Evolutionary conservation across 2,329 filamentous ascomycete species (phyloP).

Genomic region (Mariannaea sp.): DNA sequence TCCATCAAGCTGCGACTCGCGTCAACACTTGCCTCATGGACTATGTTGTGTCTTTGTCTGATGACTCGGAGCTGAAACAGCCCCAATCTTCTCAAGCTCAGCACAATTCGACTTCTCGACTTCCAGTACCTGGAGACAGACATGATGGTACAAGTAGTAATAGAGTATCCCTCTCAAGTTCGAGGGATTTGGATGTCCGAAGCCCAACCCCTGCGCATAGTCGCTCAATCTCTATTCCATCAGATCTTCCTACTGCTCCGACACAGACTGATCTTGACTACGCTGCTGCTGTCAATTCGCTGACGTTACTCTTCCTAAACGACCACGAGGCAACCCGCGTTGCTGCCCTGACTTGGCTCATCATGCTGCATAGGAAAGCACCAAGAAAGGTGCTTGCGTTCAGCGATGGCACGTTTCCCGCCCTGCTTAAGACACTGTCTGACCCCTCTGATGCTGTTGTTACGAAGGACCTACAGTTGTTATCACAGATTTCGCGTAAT

Average conservation of each 20-base stretch:
- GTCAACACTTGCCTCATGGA: constrained; percentile 93
- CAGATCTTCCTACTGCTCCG: constrained; percentile 48
- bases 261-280: constrained; percentile 84
- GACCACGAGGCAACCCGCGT: constrained; percentile 96
- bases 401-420: constrained; percentile 96
- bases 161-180: constrained; percentile 58
- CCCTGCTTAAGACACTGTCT: constrained; percentile 91
- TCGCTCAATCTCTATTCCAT: constrained; percentile 53
- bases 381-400: constrained; percentile 92
- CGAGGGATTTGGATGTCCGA: constrained; percentile 57
- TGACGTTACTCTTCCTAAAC: constrained; percentile 92
- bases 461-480: constrained; percentile 86
- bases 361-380: constrained; percentile 96
- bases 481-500: constrained; percentile 95
- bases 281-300: constrained; percentile 87
- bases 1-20: constrained; percentile 83
- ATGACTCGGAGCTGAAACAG: constrained; percentile 57
- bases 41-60: constrained; percentile 89
- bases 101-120: constrained; percentile 45
- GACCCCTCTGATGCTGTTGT: constrained; percentile 96
- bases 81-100: constrained; percentile 33
- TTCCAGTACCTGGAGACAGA: constrained; percentile 51
- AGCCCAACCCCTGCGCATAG: constrained; percentile 58
- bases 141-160: constrained; percentile 54
- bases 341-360: constrained; percentile 91